These are phyloP conservation scores for Trichoderma sp. DNA, from an alignment of 2,329 filamentous ascomycete species.

Conservation along the genomic window DNA sequence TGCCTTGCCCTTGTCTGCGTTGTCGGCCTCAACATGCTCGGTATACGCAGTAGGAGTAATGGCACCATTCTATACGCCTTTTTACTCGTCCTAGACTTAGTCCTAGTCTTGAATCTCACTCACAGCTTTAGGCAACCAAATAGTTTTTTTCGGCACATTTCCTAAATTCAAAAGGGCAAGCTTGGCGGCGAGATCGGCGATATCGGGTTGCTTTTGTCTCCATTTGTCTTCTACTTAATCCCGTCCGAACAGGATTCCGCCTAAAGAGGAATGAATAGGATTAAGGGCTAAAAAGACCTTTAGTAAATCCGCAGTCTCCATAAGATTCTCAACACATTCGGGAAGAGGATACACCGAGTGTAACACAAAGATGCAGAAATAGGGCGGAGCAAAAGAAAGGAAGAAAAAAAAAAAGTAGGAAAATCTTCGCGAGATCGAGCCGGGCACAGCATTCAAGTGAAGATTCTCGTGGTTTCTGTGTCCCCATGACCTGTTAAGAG, in stretches of 20 bases:
- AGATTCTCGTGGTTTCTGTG: background rate
- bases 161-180: background rate
- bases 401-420: background rate
- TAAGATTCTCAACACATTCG: background rate
- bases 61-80: background rate
- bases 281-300: background rate
- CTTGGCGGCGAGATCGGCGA: background rate
- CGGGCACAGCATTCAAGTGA: background rate
- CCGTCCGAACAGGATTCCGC: background rate
- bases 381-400: background rate
- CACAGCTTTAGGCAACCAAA: background rate
- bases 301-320: background rate
- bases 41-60: background rate
- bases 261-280: background rate
- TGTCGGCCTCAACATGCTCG: background rate
- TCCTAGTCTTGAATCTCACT: background rate
- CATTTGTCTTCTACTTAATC: background rate
- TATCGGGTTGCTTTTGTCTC: background rate
- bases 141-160: background rate
- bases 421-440: background rate
- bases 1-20: background rate
- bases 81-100: background rate
- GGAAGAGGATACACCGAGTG: background rate
- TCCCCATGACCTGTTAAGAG: slow-evolving; percentile 6
- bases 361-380: background rate